Evolutionary conservation across 2,329 filamentous ascomycete genomes (phyloP).

Genomic region (Tolypocladium endophyticum): DNA sequence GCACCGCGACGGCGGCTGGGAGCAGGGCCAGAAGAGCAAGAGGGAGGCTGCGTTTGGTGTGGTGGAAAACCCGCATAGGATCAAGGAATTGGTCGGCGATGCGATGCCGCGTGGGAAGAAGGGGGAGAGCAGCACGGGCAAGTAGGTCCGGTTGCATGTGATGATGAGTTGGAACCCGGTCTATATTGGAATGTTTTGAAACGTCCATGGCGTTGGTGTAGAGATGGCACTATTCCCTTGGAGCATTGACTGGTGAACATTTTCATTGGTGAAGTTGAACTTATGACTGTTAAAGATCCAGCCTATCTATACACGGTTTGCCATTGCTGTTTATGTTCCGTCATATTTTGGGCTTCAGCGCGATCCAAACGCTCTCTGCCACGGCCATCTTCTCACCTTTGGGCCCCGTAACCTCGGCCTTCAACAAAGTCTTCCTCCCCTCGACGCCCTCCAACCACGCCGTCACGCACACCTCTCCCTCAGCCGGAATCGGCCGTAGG

Average conservation of each 20-base stretch:
- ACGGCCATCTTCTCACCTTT: slow-evolving; percentile 17
- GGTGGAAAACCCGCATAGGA: slow-evolving; percentile 35
- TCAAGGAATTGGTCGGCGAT: slow-evolving; percentile 25
- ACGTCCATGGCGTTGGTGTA: not conserved
- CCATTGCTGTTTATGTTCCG: no score
- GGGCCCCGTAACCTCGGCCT: slow-evolving; percentile 17
- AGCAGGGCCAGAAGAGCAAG: slow-evolving; percentile 35
- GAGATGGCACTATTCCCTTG: not conserved
- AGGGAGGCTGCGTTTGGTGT: slow-evolving; percentile 40
- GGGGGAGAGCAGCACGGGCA: slow-evolving; percentile 1
- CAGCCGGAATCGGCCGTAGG: slow-evolving; percentile 18
- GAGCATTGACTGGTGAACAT: not conserved
- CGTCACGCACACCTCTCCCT: slow-evolving; percentile 18
- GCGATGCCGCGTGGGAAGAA: slow-evolving; percentile 14
- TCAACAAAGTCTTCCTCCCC: slow-evolving; percentile 22
- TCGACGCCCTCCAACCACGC: slow-evolving; percentile 19
- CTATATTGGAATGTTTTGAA: not conserved
- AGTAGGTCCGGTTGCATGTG: not conserved
- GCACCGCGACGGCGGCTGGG: slow-evolving; percentile 28
- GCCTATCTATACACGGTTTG: not conserved
- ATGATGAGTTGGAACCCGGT: not conserved
- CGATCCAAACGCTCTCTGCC: slow-evolving; percentile 21
- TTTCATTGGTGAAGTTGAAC: not conserved
- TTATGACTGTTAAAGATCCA: not conserved
- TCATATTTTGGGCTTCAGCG: slow-evolving; percentile 18